Evolutionary conservation across 495 filamentous ascomycete species (phyloP).

Genomic region (Parachaetomium inaequale): DNA sequence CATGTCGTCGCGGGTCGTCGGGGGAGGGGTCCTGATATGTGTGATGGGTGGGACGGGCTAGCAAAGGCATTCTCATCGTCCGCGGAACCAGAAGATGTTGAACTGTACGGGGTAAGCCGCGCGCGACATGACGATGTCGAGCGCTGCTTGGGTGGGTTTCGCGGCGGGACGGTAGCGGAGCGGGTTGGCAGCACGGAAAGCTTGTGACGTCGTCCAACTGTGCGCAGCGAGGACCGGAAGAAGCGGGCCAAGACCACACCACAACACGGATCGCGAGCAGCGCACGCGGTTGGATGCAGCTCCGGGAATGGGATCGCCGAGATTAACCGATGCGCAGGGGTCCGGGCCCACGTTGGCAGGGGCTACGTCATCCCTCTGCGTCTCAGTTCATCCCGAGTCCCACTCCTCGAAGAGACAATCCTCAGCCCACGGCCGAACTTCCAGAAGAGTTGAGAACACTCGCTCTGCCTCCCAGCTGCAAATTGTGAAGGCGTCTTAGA

Average conservation of each 20-base stretch:
- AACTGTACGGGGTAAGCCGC: not conserved
- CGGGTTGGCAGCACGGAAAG: constrained; percentile 2
- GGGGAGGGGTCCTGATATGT: not conserved
- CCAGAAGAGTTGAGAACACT: no score
- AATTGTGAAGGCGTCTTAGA: no score
- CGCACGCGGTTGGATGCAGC: not conserved
- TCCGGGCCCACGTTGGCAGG: not conserved
- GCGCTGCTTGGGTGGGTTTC: not conserved
- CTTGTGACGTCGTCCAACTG: constrained; percentile 17
- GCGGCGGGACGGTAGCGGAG: constrained; percentile 1
- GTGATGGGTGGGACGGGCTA: not conserved
- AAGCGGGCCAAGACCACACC: constrained; percentile 2
- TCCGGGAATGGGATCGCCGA: constrained; percentile 3
- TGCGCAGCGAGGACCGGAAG: not conserved
- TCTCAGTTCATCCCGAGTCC: not conserved
- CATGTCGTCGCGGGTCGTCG: constrained; percentile 28
- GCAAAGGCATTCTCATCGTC: constrained; percentile 20
- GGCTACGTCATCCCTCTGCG: not conserved
- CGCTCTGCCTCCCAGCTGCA: no score
- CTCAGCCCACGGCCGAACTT: no score
- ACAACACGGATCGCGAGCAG: not conserved
- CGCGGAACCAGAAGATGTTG: not conserved
- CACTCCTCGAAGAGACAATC: no score
- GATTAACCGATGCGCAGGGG: constrained; percentile 1
- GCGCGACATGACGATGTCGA: constrained; percentile 17